Evolutionary conservation across 768 basidiomycete genomes (phyloP).

Genomic region (Floccularia luteovirens): DNA sequence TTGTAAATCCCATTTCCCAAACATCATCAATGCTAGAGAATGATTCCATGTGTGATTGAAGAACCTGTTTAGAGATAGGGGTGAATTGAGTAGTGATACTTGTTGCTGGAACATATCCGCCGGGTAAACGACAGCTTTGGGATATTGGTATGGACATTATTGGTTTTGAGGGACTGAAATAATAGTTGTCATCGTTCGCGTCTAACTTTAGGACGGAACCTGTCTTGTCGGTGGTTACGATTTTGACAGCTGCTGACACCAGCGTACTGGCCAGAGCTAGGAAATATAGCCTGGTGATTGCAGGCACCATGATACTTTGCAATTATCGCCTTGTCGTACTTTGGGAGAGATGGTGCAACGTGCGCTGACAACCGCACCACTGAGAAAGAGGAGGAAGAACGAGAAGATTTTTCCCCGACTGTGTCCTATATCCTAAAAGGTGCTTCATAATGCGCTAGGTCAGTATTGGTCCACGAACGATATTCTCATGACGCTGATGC

Average conservation of each 20-base stretch:
- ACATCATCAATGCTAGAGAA: constrained; percentile 23
- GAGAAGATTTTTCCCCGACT: no score
- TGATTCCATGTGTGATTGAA: constrained; percentile 15
- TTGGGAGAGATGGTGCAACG: no score
- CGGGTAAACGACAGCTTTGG: constrained; percentile 4
- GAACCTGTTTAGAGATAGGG: constrained; percentile 16
- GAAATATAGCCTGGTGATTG: background rate
- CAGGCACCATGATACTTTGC: no score
- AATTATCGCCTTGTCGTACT: no score
- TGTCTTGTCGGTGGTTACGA: background rate
- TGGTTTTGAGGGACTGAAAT: background rate
- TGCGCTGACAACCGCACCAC: no score
- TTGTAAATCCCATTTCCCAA: constrained; percentile 20
- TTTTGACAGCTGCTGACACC: background rate
- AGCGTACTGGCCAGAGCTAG: background rate
- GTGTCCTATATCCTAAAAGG: no score
- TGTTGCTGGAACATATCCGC: constrained; percentile 16
- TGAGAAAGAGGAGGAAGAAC: no score
- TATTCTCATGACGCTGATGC: no score
- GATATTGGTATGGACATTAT: constrained; percentile 3
- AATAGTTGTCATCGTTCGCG: background rate
- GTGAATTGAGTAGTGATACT: constrained; percentile 16
- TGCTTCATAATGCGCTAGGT: no score
- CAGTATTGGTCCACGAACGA: no score
- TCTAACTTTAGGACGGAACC: background rate